Conservation (phyloP, 345 rosid species). For the Laguncularia racemosa region DNA sequence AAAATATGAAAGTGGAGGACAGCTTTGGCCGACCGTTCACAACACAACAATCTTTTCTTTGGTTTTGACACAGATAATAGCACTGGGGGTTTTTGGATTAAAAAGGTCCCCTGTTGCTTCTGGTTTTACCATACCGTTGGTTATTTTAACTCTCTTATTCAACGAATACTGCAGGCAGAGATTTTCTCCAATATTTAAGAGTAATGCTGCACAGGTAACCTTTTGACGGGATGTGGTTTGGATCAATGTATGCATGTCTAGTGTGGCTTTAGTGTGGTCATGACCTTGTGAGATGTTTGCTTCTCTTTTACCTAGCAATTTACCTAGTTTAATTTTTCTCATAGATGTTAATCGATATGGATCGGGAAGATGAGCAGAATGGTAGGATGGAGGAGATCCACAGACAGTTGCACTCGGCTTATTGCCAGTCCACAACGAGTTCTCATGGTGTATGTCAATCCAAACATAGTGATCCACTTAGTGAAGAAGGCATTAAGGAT, state of each 20-base stretch:
- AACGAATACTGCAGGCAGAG: constrained; percentile 77
- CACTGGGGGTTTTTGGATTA: constrained; percentile 76
- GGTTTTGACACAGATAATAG: constrained; percentile 75
- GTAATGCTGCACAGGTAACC: constrained; percentile 58
- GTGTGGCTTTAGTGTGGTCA: too few species aligned
- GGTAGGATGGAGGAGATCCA: constrained; percentile 52
- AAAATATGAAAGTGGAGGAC: constrained; percentile 81
- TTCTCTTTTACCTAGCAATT: not conserved
- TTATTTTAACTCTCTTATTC: constrained; percentile 65
- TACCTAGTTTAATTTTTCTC: not conserved
- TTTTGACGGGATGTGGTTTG: too few species aligned
- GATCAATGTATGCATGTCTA: too few species aligned
- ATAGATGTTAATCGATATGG: constrained; percentile 72
- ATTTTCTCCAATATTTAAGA: constrained; percentile 55
- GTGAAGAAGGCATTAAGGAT: constrained; percentile 14
- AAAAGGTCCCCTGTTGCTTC: constrained; percentile 65
- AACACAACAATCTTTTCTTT: constrained; percentile 81
- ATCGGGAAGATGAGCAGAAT: constrained; percentile 53
- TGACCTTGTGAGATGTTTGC: not conserved
- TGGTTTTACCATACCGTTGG: constrained; percentile 66
- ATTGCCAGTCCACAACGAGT: constrained; percentile 48
- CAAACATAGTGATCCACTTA: constrained; percentile 1
- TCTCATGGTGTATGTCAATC: constrained; percentile 19
- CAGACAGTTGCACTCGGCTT: constrained; percentile 43
- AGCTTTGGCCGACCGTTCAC: constrained; percentile 79